Percentiles rank a stretch among this genome's conserved stretches.
phyloP scores from a whole-genome alignment of 2,329 filamentous ascomycete genomes.

The Emmonsiellopsis sp. region DNA sequence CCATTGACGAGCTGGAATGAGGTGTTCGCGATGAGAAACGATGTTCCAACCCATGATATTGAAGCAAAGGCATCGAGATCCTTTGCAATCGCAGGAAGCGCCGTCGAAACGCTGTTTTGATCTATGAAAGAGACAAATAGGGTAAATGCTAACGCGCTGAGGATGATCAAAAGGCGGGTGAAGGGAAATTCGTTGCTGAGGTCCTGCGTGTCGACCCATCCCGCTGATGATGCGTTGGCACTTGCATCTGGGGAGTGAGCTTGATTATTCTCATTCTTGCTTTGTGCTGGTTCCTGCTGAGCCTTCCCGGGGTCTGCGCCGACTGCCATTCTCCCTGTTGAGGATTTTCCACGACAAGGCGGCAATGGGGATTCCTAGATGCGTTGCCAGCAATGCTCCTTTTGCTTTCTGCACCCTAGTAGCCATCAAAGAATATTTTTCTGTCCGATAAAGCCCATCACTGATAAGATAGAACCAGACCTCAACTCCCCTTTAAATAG shows the following conservation, averaged over 20 bases:
- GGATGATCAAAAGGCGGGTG: not conserved
- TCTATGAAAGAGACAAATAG: not conserved
- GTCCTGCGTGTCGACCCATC: not conserved
- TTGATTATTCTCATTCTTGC: not conserved
- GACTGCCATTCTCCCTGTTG: not conserved
- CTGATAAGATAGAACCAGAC: not conserved
- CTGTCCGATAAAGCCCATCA: not conserved
- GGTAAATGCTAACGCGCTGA: not conserved
- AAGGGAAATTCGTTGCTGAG: not conserved
- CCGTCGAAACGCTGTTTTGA: not conserved
- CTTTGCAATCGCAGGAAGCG: not conserved
- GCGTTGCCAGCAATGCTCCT: not conserved
- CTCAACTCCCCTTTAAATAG: not conserved
- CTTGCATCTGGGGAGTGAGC: not conserved
- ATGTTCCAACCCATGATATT: slow-evolving; percentile 1
- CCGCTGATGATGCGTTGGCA: not conserved
- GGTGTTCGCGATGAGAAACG: not conserved
- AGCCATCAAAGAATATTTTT: not conserved
- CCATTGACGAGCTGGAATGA: not conserved
- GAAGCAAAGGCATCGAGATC: not conserved
- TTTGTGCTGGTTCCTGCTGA: not conserved
- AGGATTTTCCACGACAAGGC: not conserved
- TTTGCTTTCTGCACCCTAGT: too few relatives aligned
- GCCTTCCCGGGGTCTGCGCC: not conserved
- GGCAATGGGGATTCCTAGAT: not conserved